Percentiles rank a stretch among this genome's conserved stretches.
Evolutionary conservation across 768 basidiomycete genomes (phyloP).

Genomic region (Tylopilus sp.): DNA sequence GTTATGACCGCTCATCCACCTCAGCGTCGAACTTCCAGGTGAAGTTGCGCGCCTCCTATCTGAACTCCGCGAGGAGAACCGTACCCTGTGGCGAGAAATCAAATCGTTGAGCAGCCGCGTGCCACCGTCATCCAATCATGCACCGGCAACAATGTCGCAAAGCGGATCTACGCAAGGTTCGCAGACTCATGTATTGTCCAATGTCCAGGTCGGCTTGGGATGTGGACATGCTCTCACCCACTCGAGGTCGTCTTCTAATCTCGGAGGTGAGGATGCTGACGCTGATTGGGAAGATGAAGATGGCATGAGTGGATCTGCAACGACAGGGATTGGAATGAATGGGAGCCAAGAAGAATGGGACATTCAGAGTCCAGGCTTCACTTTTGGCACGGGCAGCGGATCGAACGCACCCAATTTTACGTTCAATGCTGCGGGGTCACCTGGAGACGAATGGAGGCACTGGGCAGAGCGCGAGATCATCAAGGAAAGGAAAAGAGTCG

Average conservation of each 20-base stretch:
- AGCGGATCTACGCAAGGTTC: conserved; percentile 8
- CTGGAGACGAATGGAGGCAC: conserved; percentile 25
- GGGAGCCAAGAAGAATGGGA: conserved; percentile 27
- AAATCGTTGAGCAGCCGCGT: conserved; percentile 19
- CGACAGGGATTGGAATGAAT: conserved; percentile 13
- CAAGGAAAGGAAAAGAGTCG: conserved; percentile 61
- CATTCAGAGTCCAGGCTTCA: conserved; percentile 14
- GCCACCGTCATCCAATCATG: conserved; percentile 14
- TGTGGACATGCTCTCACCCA: conserved; percentile 19
- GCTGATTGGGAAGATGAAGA: conserved; percentile 30
- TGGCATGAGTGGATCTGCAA: conserved; percentile 8
- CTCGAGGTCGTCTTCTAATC: conserved; percentile 28
- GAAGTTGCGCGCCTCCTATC: conserved; percentile 56
- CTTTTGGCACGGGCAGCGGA: conserved; percentile 9
- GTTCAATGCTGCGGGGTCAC: conserved; percentile 7
- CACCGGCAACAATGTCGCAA: conserved; percentile 1
- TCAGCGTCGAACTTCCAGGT: conserved; percentile 75
- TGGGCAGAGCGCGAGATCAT: conserved; percentile 37
- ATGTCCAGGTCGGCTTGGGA: conserved; percentile 9
- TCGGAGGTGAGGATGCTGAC: conserved; percentile 24
- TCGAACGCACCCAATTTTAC: conserved; percentile 12
- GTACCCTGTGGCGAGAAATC: conserved; percentile 47
- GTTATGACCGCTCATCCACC: conserved; percentile 1
- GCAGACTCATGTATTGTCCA: conserved; percentile 8
- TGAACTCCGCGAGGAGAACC: conserved; percentile 71